phyloP scores from a whole-genome alignment of 2,329 filamentous ascomycete genomes.

The Coccinonectria pachysandricola region DNA sequence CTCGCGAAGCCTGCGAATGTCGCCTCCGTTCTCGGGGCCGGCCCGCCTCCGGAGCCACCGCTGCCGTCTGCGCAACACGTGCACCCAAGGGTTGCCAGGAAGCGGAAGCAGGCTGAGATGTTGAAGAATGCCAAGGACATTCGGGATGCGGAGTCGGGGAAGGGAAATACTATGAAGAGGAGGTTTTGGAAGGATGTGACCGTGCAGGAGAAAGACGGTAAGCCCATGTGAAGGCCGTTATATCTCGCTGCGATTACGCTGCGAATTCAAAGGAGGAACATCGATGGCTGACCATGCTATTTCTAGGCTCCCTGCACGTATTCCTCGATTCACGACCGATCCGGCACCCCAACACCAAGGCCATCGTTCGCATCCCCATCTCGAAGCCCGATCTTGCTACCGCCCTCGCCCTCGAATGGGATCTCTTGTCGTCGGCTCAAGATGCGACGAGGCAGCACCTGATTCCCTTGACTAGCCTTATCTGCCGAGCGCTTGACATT shows the following conservation, averaged over 20 bases:
- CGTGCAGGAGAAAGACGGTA: constrained; percentile 58
- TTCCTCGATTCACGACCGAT: constrained; percentile 71
- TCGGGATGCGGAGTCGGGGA: constrained; percentile 25
- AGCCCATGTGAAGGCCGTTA: constrained; percentile 5
- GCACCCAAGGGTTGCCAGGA: constrained; percentile 37
- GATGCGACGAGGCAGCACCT: constrained; percentile 80
- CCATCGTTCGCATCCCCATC: constrained; percentile 59
- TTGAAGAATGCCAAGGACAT: constrained; percentile 41
- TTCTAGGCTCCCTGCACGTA: constrained; percentile 44
- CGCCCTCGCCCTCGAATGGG: constrained; percentile 89
- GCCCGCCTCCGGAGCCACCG: constrained; percentile 49
- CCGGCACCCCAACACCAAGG: constrained; percentile 63
- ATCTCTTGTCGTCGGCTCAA: constrained; percentile 67
- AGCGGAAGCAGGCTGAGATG: constrained; percentile 44
- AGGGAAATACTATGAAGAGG: constrained; percentile 44
- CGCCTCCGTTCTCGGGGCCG: constrained; percentile 42
- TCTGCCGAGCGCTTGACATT: constrained; percentile 77
- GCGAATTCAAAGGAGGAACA: neutral
- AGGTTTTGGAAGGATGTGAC: constrained; percentile 84
- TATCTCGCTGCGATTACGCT: constrained; percentile 1
- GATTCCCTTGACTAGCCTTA: constrained; percentile 79
- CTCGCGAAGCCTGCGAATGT: constrained; percentile 33
- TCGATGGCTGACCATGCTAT: constrained; percentile 3
- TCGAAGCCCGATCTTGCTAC: constrained; percentile 73
- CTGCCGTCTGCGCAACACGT: constrained; percentile 30